These are phyloP conservation scores for Noccaea bulbosa DNA, from an alignment of 345 rosid genomes.

Conservation along the genomic window DNA sequence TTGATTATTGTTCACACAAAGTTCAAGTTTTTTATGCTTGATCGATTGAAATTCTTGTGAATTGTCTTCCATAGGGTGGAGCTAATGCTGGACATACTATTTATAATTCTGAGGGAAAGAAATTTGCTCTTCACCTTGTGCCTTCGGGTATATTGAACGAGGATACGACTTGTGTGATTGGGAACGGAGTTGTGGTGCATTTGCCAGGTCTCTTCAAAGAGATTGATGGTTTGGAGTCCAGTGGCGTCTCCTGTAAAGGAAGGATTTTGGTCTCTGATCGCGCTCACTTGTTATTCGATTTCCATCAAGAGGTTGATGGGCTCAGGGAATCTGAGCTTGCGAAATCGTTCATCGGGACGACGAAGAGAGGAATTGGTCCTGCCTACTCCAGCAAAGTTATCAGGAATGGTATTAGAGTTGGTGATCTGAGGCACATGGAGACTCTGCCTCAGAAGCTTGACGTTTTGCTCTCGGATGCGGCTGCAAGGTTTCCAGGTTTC, in stretches of 20 bases:
- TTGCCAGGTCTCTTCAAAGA: slow-evolving; percentile 85
- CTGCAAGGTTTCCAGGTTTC: slow-evolving; percentile 73
- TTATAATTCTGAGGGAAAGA: slow-evolving; percentile 89
- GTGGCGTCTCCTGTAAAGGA: slow-evolving; percentile 82
- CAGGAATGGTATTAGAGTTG: slow-evolving; percentile 87
- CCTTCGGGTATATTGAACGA: slow-evolving; percentile 92
- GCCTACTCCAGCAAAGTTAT: slow-evolving; percentile 82
- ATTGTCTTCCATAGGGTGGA: slow-evolving; percentile 68
- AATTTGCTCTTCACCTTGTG: slow-evolving; percentile 95
- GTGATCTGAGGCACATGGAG: slow-evolving; percentile 95
- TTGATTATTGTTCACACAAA: slow-evolving; percentile 1
- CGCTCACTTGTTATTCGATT: slow-evolving; percentile 88
- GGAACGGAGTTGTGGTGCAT: slow-evolving; percentile 95
- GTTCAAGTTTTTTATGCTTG: not conserved
- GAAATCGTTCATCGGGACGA: slow-evolving; percentile 89
- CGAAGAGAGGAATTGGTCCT: slow-evolving; percentile 96
- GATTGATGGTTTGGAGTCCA: slow-evolving; percentile 82
- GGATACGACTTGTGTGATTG: slow-evolving; percentile 86
- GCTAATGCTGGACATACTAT: slow-evolving; percentile 99
- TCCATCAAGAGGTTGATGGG: slow-evolving; percentile 89
- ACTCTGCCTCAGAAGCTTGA: slow-evolving; percentile 92
- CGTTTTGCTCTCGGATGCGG: slow-evolving; percentile 69
- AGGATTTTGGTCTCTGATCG: slow-evolving; percentile 94
- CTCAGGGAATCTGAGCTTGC: slow-evolving; percentile 90
- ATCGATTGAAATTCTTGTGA: not conserved